Conservation (phyloP, 2,329 filamentous ascomycete species). For the Capronia americana region DNA sequence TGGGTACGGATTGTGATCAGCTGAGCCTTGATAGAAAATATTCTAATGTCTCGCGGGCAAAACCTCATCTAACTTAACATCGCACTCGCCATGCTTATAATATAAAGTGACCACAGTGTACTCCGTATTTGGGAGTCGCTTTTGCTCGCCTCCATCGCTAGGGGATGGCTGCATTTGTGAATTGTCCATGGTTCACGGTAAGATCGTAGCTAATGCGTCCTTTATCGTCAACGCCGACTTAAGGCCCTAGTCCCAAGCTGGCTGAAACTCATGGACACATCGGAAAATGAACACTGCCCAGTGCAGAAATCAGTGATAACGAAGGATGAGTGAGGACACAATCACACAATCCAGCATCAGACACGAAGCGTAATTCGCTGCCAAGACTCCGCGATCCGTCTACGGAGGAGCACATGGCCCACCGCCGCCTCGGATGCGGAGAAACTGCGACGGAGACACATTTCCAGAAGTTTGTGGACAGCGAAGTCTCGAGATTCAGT, state of each 20-base stretch:
- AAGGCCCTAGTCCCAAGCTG: not conserved
- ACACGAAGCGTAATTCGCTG: not conserved
- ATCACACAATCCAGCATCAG: not conserved
- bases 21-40: too few relatives aligned
- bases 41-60: not conserved
- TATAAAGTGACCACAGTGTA: not conserved
- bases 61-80: not conserved
- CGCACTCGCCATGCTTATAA: not conserved
- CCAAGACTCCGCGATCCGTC: not conserved
- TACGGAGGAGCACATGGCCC: not conserved
- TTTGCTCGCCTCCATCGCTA: not conserved
- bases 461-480: slow-evolving; percentile 9
- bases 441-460: slow-evolving; percentile 12
- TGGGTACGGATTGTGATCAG: too few relatives aligned
- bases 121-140: not conserved
- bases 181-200: not conserved
- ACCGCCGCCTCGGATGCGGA: not conserved
- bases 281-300: not conserved
- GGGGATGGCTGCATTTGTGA: not conserved
- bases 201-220: not conserved
- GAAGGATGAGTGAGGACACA: not conserved
- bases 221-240: not conserved
- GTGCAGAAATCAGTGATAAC: not conserved
- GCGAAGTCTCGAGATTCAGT: slow-evolving; percentile 3
- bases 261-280: not conserved